Evolutionary conservation across 129 eudicot genomes (phyloP), one percentile per base, ranked within the genome.

Genomic region (Dittrichia graveolens): DNA sequence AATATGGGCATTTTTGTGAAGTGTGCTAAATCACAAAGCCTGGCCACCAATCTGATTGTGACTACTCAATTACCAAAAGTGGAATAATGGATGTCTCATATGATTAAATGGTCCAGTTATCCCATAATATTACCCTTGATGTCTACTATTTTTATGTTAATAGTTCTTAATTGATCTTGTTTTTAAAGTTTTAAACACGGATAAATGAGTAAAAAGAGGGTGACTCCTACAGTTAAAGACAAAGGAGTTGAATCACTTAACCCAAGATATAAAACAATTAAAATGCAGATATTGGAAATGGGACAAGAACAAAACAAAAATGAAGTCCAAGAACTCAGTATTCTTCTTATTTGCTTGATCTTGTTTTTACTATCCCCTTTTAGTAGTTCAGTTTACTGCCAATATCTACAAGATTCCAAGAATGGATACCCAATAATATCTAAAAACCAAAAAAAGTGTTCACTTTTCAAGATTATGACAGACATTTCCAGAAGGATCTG

Each of bases 351-450:
- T 55, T 67, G 75, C 52, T 44, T 43, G 16, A 56, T 64, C 50
- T 69, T 50, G 62, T 42, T 46, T 39, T 69, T 40, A 63, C 52
- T 49, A 46, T 61, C 66, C 39, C 5, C 2, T 69, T 60, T 55
- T 56, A 42, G 73, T 35, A 15, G 8, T 68, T 6, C 18, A 47
- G 5, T 58, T 46, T 37, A 48, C 46, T 59, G 46, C 63, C 75
- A 79, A 71, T 63, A 60, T 53, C 74, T 66, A 79, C 44, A 73
- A 73, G 43, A 73, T 73, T 47, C 70, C 79, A 79, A 72, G 59
- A 52, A 79, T 72, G 66, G 18, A 58, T 50, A 71, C 15, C 3
- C 72, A 63, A 47, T 55, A 78, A 11, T 7, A 46, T 63, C 50
- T 41, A 13, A 57, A 12, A 52, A 15, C 15, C 39, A 39, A 43